Conservation (phyloP, 257 asterid genomes). For the Coffea eugenioides region DNA sequence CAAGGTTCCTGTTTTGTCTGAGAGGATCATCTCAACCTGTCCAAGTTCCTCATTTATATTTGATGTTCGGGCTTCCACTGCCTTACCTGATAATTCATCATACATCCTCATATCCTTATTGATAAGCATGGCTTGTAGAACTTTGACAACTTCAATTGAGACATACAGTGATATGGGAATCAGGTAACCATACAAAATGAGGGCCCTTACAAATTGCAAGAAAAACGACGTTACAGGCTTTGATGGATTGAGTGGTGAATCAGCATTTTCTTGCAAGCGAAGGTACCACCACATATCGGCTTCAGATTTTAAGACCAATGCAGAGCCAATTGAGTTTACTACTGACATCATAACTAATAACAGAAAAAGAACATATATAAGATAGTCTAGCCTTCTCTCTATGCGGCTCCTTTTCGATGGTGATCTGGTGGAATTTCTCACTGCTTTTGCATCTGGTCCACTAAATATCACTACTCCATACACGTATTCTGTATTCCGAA, state of each 20-base stretch:
- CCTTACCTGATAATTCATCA: constrained; percentile 47
- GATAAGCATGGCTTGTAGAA: constrained; percentile 60
- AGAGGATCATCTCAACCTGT: constrained; percentile 61
- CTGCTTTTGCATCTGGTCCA: constrained; percentile 59
- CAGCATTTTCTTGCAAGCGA: neutral
- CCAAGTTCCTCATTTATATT: constrained; percentile 72
- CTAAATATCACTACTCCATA: constrained; percentile 58
- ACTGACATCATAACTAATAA: constrained; percentile 44
- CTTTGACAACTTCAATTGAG: constrained; percentile 64
- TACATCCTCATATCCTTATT: constrained; percentile 51
- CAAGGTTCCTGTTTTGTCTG: constrained; percentile 72
- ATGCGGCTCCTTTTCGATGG: constrained; percentile 68
- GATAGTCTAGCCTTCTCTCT: constrained; percentile 51
- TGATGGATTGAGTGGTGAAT: constrained; percentile 26
- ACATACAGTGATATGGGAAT: constrained; percentile 74
- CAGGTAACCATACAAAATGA: constrained; percentile 58
- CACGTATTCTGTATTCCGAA: constrained; percentile 51
- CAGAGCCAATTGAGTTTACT: constrained; percentile 44
- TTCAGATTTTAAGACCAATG: constrained; percentile 21
- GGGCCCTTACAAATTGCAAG: constrained; percentile 47
- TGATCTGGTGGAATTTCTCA: constrained; percentile 52
- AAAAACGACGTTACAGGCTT: constrained; percentile 27
- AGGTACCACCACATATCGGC: constrained; percentile 43
- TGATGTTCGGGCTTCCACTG: constrained; percentile 59
- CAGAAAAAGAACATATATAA: constrained; percentile 54